Evolutionary conservation across 1,284 basidiomycete species (phyloP), one percentile per base, ranked within the genome.

Genomic region (Rhodotorula sp.): DNA sequence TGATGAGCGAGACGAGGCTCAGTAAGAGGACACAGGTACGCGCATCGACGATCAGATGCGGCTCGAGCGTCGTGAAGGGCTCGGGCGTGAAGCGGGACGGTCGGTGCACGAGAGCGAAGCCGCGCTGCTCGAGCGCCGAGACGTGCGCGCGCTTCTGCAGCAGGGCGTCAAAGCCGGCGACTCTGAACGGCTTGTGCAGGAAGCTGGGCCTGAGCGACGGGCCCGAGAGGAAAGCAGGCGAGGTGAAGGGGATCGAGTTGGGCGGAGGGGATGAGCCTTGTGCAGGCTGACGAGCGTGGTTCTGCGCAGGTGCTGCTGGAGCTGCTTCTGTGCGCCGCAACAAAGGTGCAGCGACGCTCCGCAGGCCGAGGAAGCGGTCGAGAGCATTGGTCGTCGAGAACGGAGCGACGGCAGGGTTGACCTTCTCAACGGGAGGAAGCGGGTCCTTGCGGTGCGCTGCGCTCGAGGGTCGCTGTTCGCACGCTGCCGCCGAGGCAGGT

Each of bases 11-110:
- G 41, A 21, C 48, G 45, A 68, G 58, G 5, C 27, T 27, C 3
- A n/a, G 14, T n/a, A 68, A 64, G 23, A 71, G 10, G 45, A 71
- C 63, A 49, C 54, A 50, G 9, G 63, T 57, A 9, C 14, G 27
- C 7, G 62, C 27, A 41, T 64, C 48, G 59, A 65, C 44, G 25
- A 68, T 48, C 9, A 71, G 44, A 16, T 68, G 59, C 7, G 70
- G 70, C 45, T 70, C 68, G 7, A n/a, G n/a, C 4, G 53, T 60
- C 17, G 14, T 27, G 27, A 27, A 10, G 7, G 52, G 46, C 12
- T 25, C 7, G 5, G 44, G 1, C 2, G 25, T 0, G 46, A 48
- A 66, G 60, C 68, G 59, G 17, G 64, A 61, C 3, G 49, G 23
- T 0, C 70, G 70, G 55, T 68, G 62, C 4, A 71, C 34, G 55